Percentiles rank a stretch among this genome's conserved stretches.
These are phyloP conservation scores for Cicer pinnatifidum DNA, from an alignment of 306 rosid species.

Conservation along the genomic window DNA sequence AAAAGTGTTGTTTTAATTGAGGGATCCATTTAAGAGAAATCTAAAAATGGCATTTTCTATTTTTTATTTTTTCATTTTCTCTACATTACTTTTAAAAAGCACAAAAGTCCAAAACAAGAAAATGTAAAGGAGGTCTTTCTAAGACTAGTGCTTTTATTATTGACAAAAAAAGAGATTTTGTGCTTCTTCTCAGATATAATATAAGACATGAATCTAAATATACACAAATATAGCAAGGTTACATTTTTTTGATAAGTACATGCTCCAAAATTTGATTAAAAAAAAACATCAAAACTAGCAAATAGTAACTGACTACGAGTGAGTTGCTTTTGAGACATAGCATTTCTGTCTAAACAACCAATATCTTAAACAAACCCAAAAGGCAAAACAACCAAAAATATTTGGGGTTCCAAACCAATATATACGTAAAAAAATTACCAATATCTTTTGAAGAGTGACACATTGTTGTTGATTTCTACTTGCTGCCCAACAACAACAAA, in stretches of 20 bases:
- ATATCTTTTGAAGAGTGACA: not conserved
- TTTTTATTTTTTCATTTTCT: not conserved
- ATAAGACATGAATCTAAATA: not conserved
- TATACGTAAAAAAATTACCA: not conserved
- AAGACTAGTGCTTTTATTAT: not conserved
- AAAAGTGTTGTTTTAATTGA: not conserved
- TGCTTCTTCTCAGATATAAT: not conserved
- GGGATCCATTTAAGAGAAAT: no score
- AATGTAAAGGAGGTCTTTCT: not conserved
- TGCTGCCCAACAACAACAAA: not conserved
- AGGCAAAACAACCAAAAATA: not conserved
- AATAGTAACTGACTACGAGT: not conserved
- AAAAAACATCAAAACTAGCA: not conserved
- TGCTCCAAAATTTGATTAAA: not conserved
- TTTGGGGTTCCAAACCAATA: not conserved
- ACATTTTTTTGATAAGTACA: not conserved
- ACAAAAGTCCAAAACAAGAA: slow-evolving; percentile 4
- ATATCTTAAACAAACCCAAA: not conserved
- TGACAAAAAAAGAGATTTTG: no score
- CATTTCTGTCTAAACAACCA: not conserved
- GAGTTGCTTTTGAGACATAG: not conserved
- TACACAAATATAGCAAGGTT: not conserved
- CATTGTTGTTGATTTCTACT: slow-evolving; percentile 4
- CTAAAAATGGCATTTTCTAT: no score
- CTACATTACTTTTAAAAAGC: not conserved